Conservation (phyloP, 495 filamentous ascomycete genomes). For the Penicillium verhagenii region DNA sequence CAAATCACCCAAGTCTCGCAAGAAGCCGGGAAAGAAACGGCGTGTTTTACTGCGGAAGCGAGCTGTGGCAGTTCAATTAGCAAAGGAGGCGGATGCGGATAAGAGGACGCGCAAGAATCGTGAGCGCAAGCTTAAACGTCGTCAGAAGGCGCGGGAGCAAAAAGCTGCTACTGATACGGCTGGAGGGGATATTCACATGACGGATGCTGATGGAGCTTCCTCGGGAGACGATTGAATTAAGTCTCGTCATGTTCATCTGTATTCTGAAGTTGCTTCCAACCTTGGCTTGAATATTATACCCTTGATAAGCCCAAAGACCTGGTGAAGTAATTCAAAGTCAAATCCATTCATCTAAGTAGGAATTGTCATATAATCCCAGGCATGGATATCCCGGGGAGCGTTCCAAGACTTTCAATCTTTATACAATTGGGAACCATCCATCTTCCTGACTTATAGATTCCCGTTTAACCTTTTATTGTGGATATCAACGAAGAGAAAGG, state of each 20-base stretch:
- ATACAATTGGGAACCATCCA: background rate
- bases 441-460: background rate
- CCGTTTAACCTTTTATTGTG: background rate
- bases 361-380: background rate
- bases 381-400: no score
- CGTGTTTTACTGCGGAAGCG: slow-evolving; percentile 44
- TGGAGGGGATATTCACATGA: slow-evolving; percentile 19
- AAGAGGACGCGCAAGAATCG: slow-evolving; percentile 49
- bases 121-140: slow-evolving; percentile 44
- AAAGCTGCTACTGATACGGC: slow-evolving; percentile 37
- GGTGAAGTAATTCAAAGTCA: background rate
- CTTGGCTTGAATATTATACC: background rate
- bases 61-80: slow-evolving; percentile 22
- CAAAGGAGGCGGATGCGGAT: slow-evolving; percentile 37
- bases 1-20: slow-evolving; percentile 35
- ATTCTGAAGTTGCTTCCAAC: background rate
- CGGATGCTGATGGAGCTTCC: slow-evolving; percentile 23
- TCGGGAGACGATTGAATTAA: slow-evolving; percentile 16
- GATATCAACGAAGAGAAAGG: background rate
- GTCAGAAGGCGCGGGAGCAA: slow-evolving; percentile 45
- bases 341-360: background rate
- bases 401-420: no score
- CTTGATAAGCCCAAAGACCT: background rate
- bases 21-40: slow-evolving; percentile 50
- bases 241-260: background rate